These are phyloP conservation scores for Neurospora tetraspora DNA, from an alignment of 495 filamentous ascomycete genomes.

Conservation along the genomic window DNA sequence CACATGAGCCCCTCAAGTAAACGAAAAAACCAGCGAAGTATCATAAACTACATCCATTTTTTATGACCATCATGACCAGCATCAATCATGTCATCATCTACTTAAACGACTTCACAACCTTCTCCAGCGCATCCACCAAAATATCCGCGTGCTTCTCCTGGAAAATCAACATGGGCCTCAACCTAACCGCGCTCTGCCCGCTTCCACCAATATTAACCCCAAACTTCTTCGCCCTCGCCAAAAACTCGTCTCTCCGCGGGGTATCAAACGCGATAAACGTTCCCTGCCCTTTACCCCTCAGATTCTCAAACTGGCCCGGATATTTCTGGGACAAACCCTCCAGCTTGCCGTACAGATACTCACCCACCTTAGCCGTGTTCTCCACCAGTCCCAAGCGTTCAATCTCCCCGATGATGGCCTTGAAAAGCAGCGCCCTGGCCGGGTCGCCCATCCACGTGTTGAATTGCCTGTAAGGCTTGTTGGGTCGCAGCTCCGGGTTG, in stretches of 20 bases:
- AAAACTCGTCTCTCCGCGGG: constrained; percentile 73
- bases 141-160: constrained; percentile 78
- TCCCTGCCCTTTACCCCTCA: constrained; percentile 88
- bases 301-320: constrained; percentile 76
- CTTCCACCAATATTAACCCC: constrained; percentile 92
- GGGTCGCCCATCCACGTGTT: constrained; percentile 99
- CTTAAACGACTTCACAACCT: constrained; percentile 49
- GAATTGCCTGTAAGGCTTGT: constrained; percentile 98
- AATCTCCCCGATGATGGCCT: constrained; percentile 84
- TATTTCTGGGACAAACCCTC: constrained; percentile 60
- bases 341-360: constrained; percentile 70
- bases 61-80: neutral
- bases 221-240: constrained; percentile 67
- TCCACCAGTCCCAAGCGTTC: constrained; percentile 68
- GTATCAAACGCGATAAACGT: constrained; percentile 97
- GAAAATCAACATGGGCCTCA: constrained; percentile 95
- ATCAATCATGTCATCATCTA: neutral
- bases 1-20: neutral
- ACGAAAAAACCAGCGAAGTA: neutral
- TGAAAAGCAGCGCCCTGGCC: constrained; percentile 79
- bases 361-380: constrained; percentile 72
- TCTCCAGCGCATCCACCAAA: constrained; percentile 52
- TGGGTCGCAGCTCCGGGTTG: constrained; percentile 78
- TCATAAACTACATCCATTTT: neutral
- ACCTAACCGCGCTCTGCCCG: constrained; percentile 67